Evolutionary conservation across 768 basidiomycete species (phyloP), one percentile per base, ranked within the genome.

Genomic region (Tulasnella calospora): DNA sequence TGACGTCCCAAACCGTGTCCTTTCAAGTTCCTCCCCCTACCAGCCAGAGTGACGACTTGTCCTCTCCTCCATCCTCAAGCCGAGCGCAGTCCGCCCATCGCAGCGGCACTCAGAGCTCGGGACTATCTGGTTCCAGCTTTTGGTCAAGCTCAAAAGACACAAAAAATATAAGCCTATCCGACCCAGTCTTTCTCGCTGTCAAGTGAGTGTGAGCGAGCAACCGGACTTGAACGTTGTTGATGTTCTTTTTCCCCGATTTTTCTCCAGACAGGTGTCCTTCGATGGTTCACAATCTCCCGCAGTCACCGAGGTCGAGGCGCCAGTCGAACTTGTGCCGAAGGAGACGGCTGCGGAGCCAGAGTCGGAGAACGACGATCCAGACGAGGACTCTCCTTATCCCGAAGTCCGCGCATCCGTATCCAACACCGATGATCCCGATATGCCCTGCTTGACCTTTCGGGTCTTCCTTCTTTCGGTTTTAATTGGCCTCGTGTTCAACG

Each of bases 361-460:
- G 51, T 51, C n/a, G 51, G 51, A 51, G 51, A 51, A 4, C 23
- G 51, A 51, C 51, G 51, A 51, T 51, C 51, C 51, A 10, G 96
- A 97, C 78, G 97, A 98, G 86, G 97, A 99, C 84, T 95, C 93
- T 80, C 98, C 97, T 0, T 99, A 93, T 85, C 93, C 96, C 0
- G 98, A 99, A 87, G 98, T 99, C 9, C 89, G 97, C 36, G 95
- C 95, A 0, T 94, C 94, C 13, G 98, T 99, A n/a, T 98, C 96
- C 46, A 99, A 99, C 82, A 92, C 96, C 80, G 98, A 99, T 83
- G 98, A 99, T 84, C 93, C 94, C 27, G 96, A 98, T 79, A 98
- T 99, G 96, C 97, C 98, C 1, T 91, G 91, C 35, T 87, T 97
- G 84, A 99, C 98, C 0, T 82, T 97, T 55, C 90, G 98, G 23